Conservation (phyloP, 1,284 basidiomycete genomes). For the Golubevia sp. region DNA sequence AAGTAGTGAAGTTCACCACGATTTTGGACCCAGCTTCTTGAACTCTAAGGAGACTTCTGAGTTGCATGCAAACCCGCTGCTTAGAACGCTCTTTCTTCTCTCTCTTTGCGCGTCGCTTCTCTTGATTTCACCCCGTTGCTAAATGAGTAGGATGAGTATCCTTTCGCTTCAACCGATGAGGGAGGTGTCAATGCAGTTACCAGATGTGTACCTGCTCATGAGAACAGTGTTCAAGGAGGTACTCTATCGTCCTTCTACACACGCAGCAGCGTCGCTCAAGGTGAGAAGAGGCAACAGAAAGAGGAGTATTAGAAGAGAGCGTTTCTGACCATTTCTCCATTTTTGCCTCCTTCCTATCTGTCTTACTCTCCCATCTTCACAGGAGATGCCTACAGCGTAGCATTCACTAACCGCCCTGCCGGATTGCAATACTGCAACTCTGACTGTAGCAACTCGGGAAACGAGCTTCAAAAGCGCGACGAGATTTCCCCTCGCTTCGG, state of each 20-base stretch:
- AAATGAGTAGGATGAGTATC: not conserved
- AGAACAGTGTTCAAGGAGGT: conserved; percentile 24
- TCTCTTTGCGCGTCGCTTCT: too few species aligned
- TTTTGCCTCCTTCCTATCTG: too few species aligned
- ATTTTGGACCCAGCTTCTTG: too few species aligned
- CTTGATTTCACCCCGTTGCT: too few species aligned
- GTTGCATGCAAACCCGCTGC: too few species aligned
- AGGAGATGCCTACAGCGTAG: conserved; percentile 33
- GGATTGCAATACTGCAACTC: conserved; percentile 22
- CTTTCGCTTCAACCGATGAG: conserved; percentile 24
- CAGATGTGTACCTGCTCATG: conserved; percentile 28
- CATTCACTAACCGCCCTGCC: conserved; percentile 20
- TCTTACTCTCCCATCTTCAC: conserved; percentile 16
- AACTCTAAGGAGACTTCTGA: too few species aligned
- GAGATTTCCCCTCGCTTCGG: not conserved
- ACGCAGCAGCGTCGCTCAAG: not conserved
- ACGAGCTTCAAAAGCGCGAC: conserved; percentile 20
- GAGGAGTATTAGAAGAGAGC: too few species aligned
- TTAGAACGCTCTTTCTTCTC: too few species aligned
- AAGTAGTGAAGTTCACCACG: too few species aligned
- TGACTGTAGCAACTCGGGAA: conserved; percentile 28
- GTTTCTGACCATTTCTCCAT: too few species aligned
- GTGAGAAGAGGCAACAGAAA: too few species aligned
- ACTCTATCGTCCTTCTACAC: not conserved
- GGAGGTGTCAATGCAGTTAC: conserved; percentile 32